Percentiles rank a stretch among this genome's conserved stretches.
Evolutionary conservation across 2,329 filamentous ascomycete species (phyloP).

Genomic region (Neofusicoccum kwambonambiense): DNA sequence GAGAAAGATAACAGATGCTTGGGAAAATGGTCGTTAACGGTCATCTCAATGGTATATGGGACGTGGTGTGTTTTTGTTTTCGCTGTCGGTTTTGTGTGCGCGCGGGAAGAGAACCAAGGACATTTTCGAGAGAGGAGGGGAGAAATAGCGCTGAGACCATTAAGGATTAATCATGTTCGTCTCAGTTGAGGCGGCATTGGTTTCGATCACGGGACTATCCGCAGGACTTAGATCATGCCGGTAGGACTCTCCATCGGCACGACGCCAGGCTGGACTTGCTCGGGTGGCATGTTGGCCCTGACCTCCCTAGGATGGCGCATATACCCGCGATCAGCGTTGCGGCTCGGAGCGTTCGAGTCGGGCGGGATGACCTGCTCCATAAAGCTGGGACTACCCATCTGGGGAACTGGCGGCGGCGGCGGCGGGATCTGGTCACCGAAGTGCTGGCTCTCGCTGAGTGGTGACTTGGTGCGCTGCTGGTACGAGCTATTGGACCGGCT

Average conservation of each 20-base stretch:
- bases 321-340: conserved; percentile 25
- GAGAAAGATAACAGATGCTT: background rate
- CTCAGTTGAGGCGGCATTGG: background rate
- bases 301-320: conserved; percentile 46
- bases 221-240: conserved; percentile 28
- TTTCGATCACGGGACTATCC: background rate
- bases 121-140: background rate
- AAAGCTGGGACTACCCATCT: conserved; percentile 22
- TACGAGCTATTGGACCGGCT: conserved; percentile 21
- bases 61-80: background rate
- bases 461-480: conserved; percentile 24
- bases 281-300: conserved; percentile 51
- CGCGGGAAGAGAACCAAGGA: background rate
- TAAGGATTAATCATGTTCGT: background rate
- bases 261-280: conserved; percentile 45
- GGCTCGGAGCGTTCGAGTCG: conserved; percentile 14
- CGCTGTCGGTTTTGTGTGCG: background rate
- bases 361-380: conserved; percentile 45
- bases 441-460: conserved; percentile 25
- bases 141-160: background rate
- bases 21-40: conserved; percentile 5
- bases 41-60: background rate
- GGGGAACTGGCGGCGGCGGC: conserved; percentile 31
- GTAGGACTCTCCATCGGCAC: conserved; percentile 30
- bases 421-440: conserved; percentile 35